Base-by-base conservation (phyloP, 768 basidiomycete genomes). In the Naganishia randhawae region DNA sequence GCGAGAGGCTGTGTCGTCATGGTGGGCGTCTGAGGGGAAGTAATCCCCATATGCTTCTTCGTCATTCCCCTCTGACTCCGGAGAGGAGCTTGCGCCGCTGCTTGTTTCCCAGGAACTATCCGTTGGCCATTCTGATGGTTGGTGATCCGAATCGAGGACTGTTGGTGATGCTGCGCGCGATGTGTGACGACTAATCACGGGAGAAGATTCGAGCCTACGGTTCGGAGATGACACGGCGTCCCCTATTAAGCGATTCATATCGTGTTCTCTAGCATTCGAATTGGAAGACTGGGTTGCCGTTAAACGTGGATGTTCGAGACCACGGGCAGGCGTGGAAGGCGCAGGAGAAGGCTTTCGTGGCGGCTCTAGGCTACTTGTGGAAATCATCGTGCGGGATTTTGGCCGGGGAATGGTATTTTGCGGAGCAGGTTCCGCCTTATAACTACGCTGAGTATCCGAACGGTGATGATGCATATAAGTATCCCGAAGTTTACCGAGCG, bases 21-120 rank as follows among this genome's bases (percentile, higher is more conserved):
- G 45, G 7, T 48, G 45, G 25, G 45, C 11, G 7, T 55, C 33
- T 37, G 33, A 32, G n/a, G 33, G 29, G n/a, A 16, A 41, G 7
- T 42, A 16, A 39, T 25, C 1, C 5, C 22, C 57, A 41, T 61
- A 41, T 25, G 41, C 57, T 29, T 25, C 57, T 25, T 39, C 37
- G 19, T 61, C 57, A 22, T 42, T 29, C 19, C 37, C 45, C 53
- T 70, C 63, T 22, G 52, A 52, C 22, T 70, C 54, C 3, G 37
- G 51, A 27, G 65, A 31, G 13, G 50, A 61, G 25, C 65, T 54
- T 8, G 35, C 52, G 19, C 50, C 50, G 32, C 50, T 54, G 65
- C 65, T 54, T 22, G 62, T 61, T 17, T 61, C 57, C 57, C 57
- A 61, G 8, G 37, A 61, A 3, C 31, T 39, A 22, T 61, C 57